phyloP scores from a whole-genome alignment of 192 early-diverging fungal genomes.

The Mortierella hygrophila region DNA sequence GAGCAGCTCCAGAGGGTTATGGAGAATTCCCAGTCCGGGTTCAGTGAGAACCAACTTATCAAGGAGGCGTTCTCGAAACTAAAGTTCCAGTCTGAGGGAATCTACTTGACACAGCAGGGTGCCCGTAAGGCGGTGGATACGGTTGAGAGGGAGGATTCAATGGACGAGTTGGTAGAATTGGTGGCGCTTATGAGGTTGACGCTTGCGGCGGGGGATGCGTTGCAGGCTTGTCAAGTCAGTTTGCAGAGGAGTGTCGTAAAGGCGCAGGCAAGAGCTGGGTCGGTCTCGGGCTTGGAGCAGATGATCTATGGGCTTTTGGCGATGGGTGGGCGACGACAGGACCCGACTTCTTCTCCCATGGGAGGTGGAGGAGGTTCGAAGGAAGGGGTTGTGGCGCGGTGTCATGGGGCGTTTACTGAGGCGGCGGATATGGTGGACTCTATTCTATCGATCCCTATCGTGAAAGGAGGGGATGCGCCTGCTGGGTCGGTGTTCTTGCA shows the following conservation, averaged over 20 bases:
- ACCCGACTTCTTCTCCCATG: neutral
- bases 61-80: neutral
- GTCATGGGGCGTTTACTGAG: neutral
- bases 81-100: constrained; percentile 19
- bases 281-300: constrained; percentile 22
- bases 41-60: neutral
- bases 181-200: neutral
- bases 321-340: neutral
- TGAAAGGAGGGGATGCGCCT: neutral
- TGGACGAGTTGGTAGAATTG: neutral
- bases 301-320: constrained; percentile 20
- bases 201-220: constrained; percentile 18
- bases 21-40: neutral
- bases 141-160: neutral
- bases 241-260: neutral
- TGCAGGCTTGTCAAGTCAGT: constrained; percentile 27
- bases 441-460: neutral
- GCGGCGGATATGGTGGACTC: neutral
- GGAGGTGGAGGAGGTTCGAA: neutral
- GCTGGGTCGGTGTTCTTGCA: neutral
- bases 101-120: constrained; percentile 16
- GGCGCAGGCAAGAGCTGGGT: neutral
- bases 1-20: neutral
- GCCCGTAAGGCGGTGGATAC: neutral
- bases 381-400: neutral